Percentiles rank a stretch among this genome's conserved stretches.
Conservation (phyloP, 306 rosid genomes). For the Vigna nakashimae region DNA sequence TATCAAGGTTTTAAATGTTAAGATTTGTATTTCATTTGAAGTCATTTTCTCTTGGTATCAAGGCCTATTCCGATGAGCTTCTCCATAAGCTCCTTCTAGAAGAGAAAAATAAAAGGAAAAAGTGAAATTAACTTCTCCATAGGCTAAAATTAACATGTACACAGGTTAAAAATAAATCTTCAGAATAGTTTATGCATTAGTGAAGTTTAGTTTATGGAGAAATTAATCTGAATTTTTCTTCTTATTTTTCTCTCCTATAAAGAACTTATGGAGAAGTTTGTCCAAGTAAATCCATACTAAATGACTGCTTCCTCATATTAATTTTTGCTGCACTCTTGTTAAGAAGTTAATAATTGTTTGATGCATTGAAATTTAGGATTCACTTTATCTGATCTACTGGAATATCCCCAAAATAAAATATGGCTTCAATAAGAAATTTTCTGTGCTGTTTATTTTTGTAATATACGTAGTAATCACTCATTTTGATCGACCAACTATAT, state of each 20-base stretch:
- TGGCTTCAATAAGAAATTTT: background rate
- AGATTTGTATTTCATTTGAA: constrained; percentile 24
- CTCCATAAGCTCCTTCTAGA: too few relatives aligned
- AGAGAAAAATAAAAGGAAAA: too few relatives aligned
- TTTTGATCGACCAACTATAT: background rate
- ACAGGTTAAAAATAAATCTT: too few relatives aligned
- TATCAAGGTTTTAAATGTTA: constrained; percentile 73
- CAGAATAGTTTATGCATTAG: too few relatives aligned
- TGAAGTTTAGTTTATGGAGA: too few relatives aligned
- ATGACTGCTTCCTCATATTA: background rate
- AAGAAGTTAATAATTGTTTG: background rate
- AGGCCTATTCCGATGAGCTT: too few relatives aligned
- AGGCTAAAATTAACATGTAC: too few relatives aligned
- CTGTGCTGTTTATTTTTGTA: background rate
- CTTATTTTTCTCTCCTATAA: too few relatives aligned
- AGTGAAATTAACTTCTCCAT: too few relatives aligned
- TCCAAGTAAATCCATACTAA: background rate
- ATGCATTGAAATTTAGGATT: constrained; percentile 7
- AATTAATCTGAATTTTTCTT: too few relatives aligned
- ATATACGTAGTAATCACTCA: background rate
- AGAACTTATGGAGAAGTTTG: too few relatives aligned
- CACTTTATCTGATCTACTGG: constrained; percentile 3
- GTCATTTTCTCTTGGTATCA: background rate
- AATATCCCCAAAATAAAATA: background rate
- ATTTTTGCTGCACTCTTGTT: constrained; percentile 16